Conservation (phyloP, 2,329 filamentous ascomycete genomes). For the Stagonosporopsis chrysanthemi region DNA sequence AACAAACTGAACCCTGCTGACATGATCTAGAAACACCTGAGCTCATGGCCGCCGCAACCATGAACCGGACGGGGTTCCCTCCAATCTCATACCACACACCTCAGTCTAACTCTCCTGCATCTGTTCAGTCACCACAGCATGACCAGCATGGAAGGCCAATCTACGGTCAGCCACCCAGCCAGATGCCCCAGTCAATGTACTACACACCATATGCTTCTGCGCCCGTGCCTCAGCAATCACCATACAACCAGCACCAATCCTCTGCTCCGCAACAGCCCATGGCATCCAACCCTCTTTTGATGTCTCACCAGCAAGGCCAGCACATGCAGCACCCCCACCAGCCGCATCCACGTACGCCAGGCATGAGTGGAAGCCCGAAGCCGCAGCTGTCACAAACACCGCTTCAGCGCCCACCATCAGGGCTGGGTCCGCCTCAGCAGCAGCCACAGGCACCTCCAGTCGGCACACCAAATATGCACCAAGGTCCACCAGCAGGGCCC, state of each 20-base stretch:
- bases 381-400: constrained; percentile 56
- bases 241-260: constrained; percentile 64
- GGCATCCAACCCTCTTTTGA: constrained; percentile 55
- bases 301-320: constrained; percentile 59
- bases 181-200: constrained; percentile 87
- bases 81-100: constrained; percentile 90
- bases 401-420: constrained; percentile 66
- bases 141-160: constrained; percentile 85
- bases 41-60: constrained; percentile 71
- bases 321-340: constrained; percentile 53
- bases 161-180: constrained; percentile 80
- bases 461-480: constrained; percentile 52
- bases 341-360: constrained; percentile 58
- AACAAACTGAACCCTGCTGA: constrained; percentile 47
- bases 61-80: constrained; percentile 74
- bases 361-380: constrained; percentile 69
- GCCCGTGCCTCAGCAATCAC: constrained; percentile 62
- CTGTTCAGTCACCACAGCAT: constrained; percentile 89
- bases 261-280: constrained; percentile 65
- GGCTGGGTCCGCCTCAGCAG: constrained; percentile 51
- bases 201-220: constrained; percentile 61
- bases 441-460: constrained; percentile 51
- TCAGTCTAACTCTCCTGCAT: constrained; percentile 92
- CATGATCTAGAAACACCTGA: constrained; percentile 76
- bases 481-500: constrained; percentile 44